Conservation (phyloP, 768 basidiomycete genomes). For the Xerocomellus amylosporus region DNA sequence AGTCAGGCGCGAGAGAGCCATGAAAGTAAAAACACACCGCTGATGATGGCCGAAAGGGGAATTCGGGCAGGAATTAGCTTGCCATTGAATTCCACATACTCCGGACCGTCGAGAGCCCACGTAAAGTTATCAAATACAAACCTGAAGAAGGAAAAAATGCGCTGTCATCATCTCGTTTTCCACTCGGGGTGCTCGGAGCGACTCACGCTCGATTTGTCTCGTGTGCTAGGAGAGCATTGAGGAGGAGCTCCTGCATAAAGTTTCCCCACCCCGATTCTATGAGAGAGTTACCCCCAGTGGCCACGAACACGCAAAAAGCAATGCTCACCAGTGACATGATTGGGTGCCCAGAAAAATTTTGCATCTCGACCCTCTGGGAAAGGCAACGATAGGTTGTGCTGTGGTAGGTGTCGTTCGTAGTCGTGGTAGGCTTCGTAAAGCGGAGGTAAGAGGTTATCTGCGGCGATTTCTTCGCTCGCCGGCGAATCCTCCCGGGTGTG, state of each 20-base stretch:
- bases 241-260: conserved; percentile 53
- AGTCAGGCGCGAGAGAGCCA: neutral
- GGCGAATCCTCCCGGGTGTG: neutral
- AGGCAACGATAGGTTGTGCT: conserved; percentile 40
- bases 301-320: neutral
- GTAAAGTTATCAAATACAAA: conserved; percentile 61
- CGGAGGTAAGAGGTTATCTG: conserved; percentile 36
- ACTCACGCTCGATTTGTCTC: conserved; percentile 49
- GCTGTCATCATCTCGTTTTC: neutral
- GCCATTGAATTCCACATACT: conserved; percentile 48
- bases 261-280: conserved; percentile 62
- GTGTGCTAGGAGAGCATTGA: conserved; percentile 50
- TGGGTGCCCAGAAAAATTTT: conserved; percentile 48
- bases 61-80: conserved; percentile 51
- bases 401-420: conserved; percentile 45
- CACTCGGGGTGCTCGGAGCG: too few relatives aligned
- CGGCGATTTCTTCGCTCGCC: conserved; percentile 1
- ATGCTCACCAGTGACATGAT: conserved; percentile 43
- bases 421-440: conserved; percentile 44
- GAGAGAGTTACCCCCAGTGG: neutral
- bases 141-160: conserved; percentile 22
- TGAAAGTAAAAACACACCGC: conserved; percentile 36
- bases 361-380: conserved; percentile 40
- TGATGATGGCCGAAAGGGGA: conserved; percentile 51
- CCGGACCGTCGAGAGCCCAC: conserved; percentile 43